Evolutionary conservation across 208 protist species (phyloP).

Genomic region (Dictyostelium gargantuum): DNA sequence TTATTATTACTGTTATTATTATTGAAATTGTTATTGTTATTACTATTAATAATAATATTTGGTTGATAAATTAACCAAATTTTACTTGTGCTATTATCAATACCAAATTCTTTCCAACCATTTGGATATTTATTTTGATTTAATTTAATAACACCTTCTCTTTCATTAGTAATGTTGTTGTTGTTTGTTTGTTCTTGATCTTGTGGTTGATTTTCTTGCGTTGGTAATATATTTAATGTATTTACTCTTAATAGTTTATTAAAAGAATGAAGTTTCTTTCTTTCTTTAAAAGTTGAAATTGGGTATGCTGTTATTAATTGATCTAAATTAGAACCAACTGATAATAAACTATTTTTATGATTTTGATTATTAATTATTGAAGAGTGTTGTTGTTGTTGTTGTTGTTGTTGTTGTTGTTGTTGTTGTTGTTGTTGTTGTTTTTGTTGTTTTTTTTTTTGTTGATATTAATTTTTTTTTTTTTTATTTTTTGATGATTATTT

Average conservation of each 20-base stretch:
- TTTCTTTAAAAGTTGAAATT: conserved; percentile 47
- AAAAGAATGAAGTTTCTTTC: conserved; percentile 6
- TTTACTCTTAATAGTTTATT: conserved; percentile 1
- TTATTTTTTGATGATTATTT: background rate
- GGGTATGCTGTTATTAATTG: background rate
- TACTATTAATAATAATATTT: conserved; percentile 2
- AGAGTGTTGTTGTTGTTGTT: background rate
- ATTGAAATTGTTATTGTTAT: background rate
- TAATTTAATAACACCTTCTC: conserved; percentile 37
- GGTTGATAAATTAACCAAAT: conserved; percentile 52
- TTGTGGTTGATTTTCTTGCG: background rate
- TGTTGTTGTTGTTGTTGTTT: background rate
- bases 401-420: background rate
- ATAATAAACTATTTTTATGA: background rate
- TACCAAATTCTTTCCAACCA: conserved; percentile 64
- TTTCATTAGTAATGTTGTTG: background rate
- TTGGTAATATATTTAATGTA: background rate
- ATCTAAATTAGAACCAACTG: background rate
- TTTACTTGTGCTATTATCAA: background rate
- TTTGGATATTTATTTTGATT: background rate
- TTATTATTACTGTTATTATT: background rate
- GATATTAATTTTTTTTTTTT: no score
- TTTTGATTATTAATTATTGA: background rate
- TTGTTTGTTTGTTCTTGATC: background rate
- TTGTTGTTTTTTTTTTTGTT: no score